Percentiles rank a stretch among this genome's conserved stretches.
phyloP scores from a whole-genome alignment of 169 alveolate species.

The Plasmodium gaboni region DNA sequence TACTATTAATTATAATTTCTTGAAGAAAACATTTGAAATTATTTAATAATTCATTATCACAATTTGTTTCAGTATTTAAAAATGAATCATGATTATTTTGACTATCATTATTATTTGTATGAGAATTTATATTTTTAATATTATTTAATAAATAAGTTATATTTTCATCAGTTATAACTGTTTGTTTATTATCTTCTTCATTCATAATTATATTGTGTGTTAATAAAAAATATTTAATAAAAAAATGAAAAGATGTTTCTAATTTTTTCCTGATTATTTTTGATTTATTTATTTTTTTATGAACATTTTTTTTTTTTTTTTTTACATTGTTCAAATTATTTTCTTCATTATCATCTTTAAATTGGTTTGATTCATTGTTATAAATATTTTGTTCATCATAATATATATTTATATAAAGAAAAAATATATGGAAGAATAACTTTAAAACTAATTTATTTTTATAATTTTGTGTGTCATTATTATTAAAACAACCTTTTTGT shows the following conservation, averaged over 20 bases:
- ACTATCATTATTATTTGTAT: background rate
- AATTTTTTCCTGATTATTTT: slow-evolving; percentile 4
- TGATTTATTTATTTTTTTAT: background rate
- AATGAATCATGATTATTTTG: background rate
- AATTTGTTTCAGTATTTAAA: background rate
- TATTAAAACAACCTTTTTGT: slow-evolving; percentile 3
- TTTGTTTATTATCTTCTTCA: slow-evolving; percentile 10
- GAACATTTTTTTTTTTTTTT: background rate
- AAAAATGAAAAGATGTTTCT: slow-evolving; percentile 24
- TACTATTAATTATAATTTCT: background rate
- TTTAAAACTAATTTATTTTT: slow-evolving; percentile 13
- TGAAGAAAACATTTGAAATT: background rate
- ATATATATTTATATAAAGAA: slow-evolving; percentile 17
- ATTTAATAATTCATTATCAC: background rate
- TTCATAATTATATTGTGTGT: slow-evolving; percentile 1
- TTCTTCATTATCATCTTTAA: background rate
- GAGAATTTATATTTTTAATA: background rate
- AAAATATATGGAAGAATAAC: slow-evolving; percentile 32
- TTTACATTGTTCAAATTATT: background rate
- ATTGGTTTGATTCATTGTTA: background rate
- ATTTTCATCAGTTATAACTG: slow-evolving; percentile 8
- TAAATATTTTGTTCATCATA: background rate
- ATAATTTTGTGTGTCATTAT: background rate
- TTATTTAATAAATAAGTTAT: slow-evolving; percentile 5
- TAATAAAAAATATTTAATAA: slow-evolving; percentile 41